A percentile compares a stretch with the other conserved stretches of the same genome.
Evolutionary conservation across 169 alveolate species (phyloP).

Genomic region (Plasmodium knowlesi): DNA sequence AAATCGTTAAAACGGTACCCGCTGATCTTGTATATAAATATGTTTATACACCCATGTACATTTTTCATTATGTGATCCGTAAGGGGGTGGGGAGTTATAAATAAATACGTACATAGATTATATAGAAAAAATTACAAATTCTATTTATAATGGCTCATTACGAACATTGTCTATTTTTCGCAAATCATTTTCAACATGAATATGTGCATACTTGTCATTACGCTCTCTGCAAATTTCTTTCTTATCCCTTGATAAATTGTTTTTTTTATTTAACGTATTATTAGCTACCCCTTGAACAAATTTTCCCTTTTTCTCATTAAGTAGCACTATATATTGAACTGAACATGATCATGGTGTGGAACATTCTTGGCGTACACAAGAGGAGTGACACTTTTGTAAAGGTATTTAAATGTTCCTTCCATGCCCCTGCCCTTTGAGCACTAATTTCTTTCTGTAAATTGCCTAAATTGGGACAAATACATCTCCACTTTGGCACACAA

Average conservation of each 20-base stretch:
- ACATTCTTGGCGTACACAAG: neutral
- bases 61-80: neutral
- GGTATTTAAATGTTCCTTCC: neutral
- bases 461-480: neutral
- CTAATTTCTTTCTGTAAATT: neutral
- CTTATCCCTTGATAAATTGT: neutral
- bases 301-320: neutral
- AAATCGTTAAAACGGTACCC: neutral
- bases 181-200: neutral
- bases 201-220: neutral
- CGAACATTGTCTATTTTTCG: neutral
- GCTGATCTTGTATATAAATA: neutral
- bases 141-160: neutral
- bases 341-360: neutral
- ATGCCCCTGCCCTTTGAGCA: neutral
- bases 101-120: neutral
- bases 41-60: neutral
- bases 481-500: neutral
- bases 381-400: neutral
- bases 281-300: neutral
- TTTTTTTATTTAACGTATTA: neutral
- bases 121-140: neutral
- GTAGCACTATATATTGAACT: neutral
- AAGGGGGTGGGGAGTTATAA: neutral
- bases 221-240: neutral